A percentile compares a stretch with the other conserved stretches of the same genome.
Conservation (phyloP, 257 asterid genomes). For the Prunella vulgaris region DNA sequence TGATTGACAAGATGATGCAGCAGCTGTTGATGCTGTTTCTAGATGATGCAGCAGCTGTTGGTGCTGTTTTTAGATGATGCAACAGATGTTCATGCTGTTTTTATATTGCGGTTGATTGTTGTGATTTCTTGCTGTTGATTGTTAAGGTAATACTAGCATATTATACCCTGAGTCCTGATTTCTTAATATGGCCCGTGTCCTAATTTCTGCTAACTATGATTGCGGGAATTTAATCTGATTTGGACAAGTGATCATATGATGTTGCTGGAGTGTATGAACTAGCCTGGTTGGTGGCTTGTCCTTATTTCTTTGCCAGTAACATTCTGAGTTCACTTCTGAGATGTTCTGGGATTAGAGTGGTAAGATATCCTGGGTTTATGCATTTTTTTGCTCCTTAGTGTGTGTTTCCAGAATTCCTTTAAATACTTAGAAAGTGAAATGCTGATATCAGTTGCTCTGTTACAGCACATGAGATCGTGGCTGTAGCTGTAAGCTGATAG, state of each 20-base stretch:
- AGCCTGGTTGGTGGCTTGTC: slow-evolving; percentile 26
- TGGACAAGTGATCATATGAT: slow-evolving; percentile 30
- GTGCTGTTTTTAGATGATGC: slow-evolving; percentile 50
- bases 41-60: slow-evolving; percentile 47
- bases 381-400: not conserved
- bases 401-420: not conserved
- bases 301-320: slow-evolving; percentile 25
- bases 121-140: slow-evolving; percentile 40
- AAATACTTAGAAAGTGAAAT: slow-evolving; percentile 2
- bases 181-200: slow-evolving; percentile 9
- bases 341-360: not conserved
- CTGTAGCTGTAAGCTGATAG: slow-evolving; percentile 44
- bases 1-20: slow-evolving; percentile 51
- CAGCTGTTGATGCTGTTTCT: slow-evolving; percentile 48
- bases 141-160: slow-evolving; percentile 47
- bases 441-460: slow-evolving; percentile 38
- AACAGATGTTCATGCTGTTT: slow-evolving; percentile 47
- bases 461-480: slow-evolving; percentile 47
- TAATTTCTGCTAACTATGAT: slow-evolving; percentile 7
- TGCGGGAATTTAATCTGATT: slow-evolving; percentile 19
- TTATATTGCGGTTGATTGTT: slow-evolving; percentile 45
- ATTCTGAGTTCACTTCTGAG: slow-evolving; percentile 6
- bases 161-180: not conserved
- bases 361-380: slow-evolving; percentile 12
- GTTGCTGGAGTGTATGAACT: slow-evolving; percentile 21